Evolutionary conservation across 768 basidiomycete species (phyloP).

Genomic region (Psilocybe tampanensis): DNA sequence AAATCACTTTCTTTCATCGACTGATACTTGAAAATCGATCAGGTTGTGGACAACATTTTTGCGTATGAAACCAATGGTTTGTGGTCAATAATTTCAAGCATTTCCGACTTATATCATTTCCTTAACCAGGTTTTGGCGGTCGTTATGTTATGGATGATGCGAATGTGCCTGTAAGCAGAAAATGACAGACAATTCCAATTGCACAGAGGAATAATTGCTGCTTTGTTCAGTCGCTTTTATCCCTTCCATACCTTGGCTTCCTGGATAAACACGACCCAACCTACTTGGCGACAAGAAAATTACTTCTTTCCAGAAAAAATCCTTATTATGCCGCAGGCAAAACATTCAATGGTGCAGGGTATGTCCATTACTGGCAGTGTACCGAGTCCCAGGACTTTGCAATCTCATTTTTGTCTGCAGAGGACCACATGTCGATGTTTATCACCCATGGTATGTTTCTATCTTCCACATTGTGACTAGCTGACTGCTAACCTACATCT

Average conservation of each 20-base stretch:
- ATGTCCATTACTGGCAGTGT: conserved; percentile 20
- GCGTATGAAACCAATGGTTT: conserved; percentile 79
- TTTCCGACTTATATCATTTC: neutral
- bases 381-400: neutral
- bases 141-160: conserved; percentile 86
- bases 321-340: conserved; percentile 71
- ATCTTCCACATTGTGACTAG: neutral
- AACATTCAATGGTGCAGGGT: conserved; percentile 73
- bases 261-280: conserved; percentile 57
- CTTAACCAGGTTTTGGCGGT: conserved; percentile 53
- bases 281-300: conserved; percentile 65
- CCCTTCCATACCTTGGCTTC: conserved; percentile 80
- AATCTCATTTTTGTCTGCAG: conserved; percentile 34
- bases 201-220: neutral
- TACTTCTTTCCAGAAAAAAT: conserved; percentile 63
- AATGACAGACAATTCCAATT: neutral
- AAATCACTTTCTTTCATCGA: neutral
- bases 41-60: conserved; percentile 68
- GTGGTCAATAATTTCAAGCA: neutral
- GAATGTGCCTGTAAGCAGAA: conserved; percentile 69
- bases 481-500: conserved; percentile 1
- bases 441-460: conserved; percentile 63
- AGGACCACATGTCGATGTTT: conserved; percentile 73
- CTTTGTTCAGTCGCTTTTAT: conserved; percentile 62
- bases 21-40: neutral